phyloP scores from a whole-genome alignment of 805 yeast species.

The Pichia sporocuriosa region DNA sequence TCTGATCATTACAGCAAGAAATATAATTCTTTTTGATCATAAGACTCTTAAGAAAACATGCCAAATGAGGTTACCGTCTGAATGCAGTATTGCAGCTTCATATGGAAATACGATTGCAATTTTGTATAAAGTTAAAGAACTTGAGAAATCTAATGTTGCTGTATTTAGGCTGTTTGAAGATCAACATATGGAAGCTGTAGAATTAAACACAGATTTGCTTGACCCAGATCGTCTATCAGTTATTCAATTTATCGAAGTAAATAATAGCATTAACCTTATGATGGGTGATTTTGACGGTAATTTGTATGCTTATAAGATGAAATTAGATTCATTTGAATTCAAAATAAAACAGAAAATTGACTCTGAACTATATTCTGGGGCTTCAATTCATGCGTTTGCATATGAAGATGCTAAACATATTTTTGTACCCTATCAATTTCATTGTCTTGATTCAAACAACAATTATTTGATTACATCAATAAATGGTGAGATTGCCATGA shows the following conservation, averaged over 20 bases:
- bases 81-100: neutral
- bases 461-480: conserved; percentile 19
- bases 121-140: neutral
- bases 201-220: too few species aligned
- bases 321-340: too few species aligned
- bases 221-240: too few species aligned
- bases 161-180: neutral
- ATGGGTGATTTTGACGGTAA: too few species aligned
- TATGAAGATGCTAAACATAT: too few species aligned
- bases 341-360: too few species aligned
- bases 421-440: conserved; percentile 4
- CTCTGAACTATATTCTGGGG: too few species aligned
- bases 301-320: too few species aligned
- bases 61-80: neutral
- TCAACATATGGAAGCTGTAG: too few species aligned
- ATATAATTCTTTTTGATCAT: neutral
- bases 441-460: neutral
- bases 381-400: too few species aligned
- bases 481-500: conserved; percentile 17
- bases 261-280: too few species aligned
- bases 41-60: neutral
- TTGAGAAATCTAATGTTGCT: neutral
- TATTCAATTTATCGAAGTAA: too few species aligned
- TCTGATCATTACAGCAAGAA: neutral
- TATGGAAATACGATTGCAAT: neutral